A percentile compares a stretch with the other conserved stretches of the same genome.
Evolutionary conservation across 305 asterid genomes (phyloP).

Genomic region (Fraxinus dipetala): DNA sequence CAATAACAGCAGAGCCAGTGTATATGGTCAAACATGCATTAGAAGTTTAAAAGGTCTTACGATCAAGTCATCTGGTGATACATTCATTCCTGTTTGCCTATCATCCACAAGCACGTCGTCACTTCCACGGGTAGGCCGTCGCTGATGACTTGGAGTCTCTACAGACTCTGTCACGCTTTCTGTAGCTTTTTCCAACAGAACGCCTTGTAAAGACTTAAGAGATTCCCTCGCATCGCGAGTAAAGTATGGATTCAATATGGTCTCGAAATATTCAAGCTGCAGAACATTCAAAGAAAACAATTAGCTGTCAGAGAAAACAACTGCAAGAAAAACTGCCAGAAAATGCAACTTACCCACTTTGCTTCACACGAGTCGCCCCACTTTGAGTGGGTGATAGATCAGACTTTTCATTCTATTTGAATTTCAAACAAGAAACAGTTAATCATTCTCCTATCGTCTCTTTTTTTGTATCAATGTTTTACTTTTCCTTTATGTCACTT

Average conservation of each 20-base stretch:
- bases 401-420: neutral
- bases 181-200: conserved; percentile 61
- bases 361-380: neutral
- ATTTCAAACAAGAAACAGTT: neutral
- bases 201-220: conserved; percentile 50
- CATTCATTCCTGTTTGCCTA: conserved; percentile 63
- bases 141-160: conserved; percentile 93
- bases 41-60: conserved; percentile 43
- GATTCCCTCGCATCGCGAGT: conserved; percentile 53
- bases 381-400: neutral
- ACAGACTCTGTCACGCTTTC: conserved; percentile 69
- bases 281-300: conserved; percentile 10
- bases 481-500: neutral
- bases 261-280: conserved; percentile 58
- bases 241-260: conserved; percentile 49
- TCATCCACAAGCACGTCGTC: conserved; percentile 84
- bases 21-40: neutral
- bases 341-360: neutral
- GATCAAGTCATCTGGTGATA: conserved; percentile 95
- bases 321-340: neutral
- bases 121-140: conserved; percentile 90
- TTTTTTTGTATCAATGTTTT: neutral
- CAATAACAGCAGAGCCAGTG: neutral
- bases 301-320: neutral
- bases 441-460: neutral